These are phyloP conservation scores for Fusarium nodosum DNA, from an alignment of 2,329 filamentous ascomycete genomes.

Conservation along the genomic window DNA sequence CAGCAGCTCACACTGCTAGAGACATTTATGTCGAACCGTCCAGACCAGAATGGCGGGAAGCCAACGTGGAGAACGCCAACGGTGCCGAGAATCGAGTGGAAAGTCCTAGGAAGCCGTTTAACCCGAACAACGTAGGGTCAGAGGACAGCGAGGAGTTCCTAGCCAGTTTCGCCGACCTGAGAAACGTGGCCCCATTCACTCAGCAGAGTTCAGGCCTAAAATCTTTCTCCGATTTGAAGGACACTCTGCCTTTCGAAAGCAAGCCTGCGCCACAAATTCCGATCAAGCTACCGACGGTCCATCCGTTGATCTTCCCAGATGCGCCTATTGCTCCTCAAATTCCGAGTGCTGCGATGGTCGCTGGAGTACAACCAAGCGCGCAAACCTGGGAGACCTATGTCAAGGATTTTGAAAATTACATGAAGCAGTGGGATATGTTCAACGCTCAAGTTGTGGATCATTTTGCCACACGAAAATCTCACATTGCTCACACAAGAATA, in stretches of 20 bases:
- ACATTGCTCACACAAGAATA: conserved; percentile 57
- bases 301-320: conserved; percentile 61
- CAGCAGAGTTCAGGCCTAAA: conserved; percentile 63
- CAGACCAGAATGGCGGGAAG: conserved; percentile 70
- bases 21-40: conserved; percentile 71
- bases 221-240: conserved; percentile 69
- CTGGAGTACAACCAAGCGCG: conserved; percentile 59
- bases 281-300: conserved; percentile 53
- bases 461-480: conserved; percentile 65
- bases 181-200: conserved; percentile 68
- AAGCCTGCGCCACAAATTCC: conserved; percentile 60
- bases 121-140: conserved; percentile 61
- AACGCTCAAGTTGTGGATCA: conserved; percentile 68
- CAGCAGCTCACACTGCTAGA: conserved; percentile 54
- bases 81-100: conserved; percentile 42
- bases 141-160: conserved; percentile 69
- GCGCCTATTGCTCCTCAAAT: conserved; percentile 65
- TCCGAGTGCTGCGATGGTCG: conserved; percentile 59
- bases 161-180: conserved; percentile 67
- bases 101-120: conserved; percentile 44
- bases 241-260: conserved; percentile 70
- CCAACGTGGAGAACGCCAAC: conserved; percentile 56
- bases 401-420: conserved; percentile 66
- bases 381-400: conserved; percentile 66
- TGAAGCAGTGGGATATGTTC: conserved; percentile 64